Conservation (phyloP, 768 basidiomycete genomes). For the Lentinula aciculospora region DNA sequence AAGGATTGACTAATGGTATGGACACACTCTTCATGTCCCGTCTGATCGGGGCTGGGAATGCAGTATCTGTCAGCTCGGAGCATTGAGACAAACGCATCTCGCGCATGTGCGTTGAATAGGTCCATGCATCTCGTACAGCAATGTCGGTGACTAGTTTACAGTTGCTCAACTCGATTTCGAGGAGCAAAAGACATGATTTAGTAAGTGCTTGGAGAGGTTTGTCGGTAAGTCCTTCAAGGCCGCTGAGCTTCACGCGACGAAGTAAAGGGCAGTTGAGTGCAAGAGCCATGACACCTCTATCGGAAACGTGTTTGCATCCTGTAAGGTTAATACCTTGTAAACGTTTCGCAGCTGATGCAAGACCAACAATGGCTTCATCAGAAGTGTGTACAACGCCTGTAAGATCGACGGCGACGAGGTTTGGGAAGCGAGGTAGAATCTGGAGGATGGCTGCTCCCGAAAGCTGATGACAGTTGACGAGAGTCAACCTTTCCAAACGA, state of each 20-base stretch:
- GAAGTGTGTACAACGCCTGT: conserved; percentile 65
- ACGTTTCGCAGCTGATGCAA: conserved; percentile 65
- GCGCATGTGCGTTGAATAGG: conserved; percentile 74
- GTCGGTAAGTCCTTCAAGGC: conserved; percentile 73
- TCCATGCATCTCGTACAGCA: conserved; percentile 81
- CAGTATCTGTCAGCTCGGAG: conserved; percentile 70
- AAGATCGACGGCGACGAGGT: conserved; percentile 83
- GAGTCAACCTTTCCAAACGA: conserved; percentile 82
- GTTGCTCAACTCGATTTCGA: conserved; percentile 91
- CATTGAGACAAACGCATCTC: conserved; percentile 88
- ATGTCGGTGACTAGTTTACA: conserved; percentile 75
- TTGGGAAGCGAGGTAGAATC: conserved; percentile 66
- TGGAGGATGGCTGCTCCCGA: conserved; percentile 56
- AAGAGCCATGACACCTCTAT: conserved; percentile 70
- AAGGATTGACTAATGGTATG: conserved; percentile 34
- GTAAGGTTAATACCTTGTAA: conserved; percentile 91
- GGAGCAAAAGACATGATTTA: conserved; percentile 72
- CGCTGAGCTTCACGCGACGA: conserved; percentile 85
- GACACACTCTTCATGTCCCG: conserved; percentile 20
- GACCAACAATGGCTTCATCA: conserved; percentile 64
- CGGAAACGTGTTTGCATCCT: conserved; percentile 77
- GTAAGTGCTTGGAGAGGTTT: conserved; percentile 70
- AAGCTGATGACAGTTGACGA: conserved; percentile 71
- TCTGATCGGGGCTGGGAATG: conserved; percentile 72
- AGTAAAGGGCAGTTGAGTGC: conserved; percentile 72